A percentile compares a stretch with the other conserved stretches of the same genome.
These are phyloP conservation scores for Saccharomyces hybrid DNA, from an alignment of 1,139 yeast genomes.

Conservation along the genomic window DNA sequence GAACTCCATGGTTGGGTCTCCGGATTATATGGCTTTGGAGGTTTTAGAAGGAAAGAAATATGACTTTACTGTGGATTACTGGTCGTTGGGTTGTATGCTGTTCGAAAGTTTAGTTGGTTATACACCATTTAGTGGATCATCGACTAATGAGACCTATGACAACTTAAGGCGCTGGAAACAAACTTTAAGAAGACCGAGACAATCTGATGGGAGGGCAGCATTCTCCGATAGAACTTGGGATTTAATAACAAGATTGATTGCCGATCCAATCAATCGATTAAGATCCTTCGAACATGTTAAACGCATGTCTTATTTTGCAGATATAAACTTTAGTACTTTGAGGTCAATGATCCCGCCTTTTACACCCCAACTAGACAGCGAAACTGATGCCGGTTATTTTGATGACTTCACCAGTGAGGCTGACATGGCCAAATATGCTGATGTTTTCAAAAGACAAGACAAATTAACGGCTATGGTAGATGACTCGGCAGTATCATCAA, in stretches of 20 bases:
- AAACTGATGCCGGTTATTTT: slow-evolving; percentile 97
- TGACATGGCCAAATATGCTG: slow-evolving; percentile 96
- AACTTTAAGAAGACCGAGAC: slow-evolving; percentile 80
- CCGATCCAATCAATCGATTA: slow-evolving; percentile 69
- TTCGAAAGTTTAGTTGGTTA: slow-evolving; percentile 91
- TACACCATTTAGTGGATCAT: slow-evolving; percentile 93
- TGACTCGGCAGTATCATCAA: slow-evolving; percentile 53
- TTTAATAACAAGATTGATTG: slow-evolving; percentile 66
- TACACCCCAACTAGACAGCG: slow-evolving; percentile 92
- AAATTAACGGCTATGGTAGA: slow-evolving; percentile 79
- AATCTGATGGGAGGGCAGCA: slow-evolving; percentile 83
- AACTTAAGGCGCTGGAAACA: slow-evolving; percentile 91
- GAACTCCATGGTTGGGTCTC: slow-evolving; percentile 93
- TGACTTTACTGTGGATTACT: slow-evolving; percentile 94
- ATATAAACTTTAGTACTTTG: slow-evolving; percentile 67
- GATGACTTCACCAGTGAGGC: slow-evolving; percentile 95
- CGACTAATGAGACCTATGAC: slow-evolving; percentile 89
- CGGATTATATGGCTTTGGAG: slow-evolving; percentile 98
- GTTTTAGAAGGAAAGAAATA: slow-evolving; percentile 90
- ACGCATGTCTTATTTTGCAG: slow-evolving; percentile 72
- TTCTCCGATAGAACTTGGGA: slow-evolving; percentile 98
- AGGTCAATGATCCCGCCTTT: slow-evolving; percentile 81
- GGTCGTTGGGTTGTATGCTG: slow-evolving; percentile 95
- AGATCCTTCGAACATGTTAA: slow-evolving; percentile 74
- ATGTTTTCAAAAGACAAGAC: slow-evolving; percentile 83